Conservation (phyloP, 768 basidiomycete genomes). For the Chalciporus sphaerocephalus region DNA sequence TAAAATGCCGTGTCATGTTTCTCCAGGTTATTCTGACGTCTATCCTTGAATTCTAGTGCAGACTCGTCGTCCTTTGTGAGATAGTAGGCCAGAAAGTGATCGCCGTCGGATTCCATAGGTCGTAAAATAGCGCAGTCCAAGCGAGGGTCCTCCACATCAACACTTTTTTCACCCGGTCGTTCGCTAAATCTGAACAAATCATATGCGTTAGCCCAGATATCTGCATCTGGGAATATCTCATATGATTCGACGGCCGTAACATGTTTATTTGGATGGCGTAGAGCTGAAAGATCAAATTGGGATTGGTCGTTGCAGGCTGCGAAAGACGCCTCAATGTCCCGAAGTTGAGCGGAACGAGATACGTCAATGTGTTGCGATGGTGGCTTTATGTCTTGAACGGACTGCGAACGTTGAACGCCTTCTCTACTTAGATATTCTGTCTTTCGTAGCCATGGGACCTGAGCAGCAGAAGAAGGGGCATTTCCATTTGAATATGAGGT, state of each 20-base stretch:
- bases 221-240: conserved; percentile 77
- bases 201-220: conserved; percentile 87
- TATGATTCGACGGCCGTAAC: conserved; percentile 76
- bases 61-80: conserved; percentile 72
- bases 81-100: conserved; percentile 84
- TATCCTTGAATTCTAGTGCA: conserved; percentile 61
- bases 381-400: conserved; percentile 53
- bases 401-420: conserved; percentile 42
- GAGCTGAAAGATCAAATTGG: conserved; percentile 49
- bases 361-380: conserved; percentile 55
- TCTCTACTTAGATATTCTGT: conserved; percentile 82
- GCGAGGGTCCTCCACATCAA: conserved; percentile 75
- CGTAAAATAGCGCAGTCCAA: conserved; percentile 82
- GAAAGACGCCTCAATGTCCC: conserved; percentile 78
- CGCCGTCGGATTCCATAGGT: conserved; percentile 84
- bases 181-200: conserved; percentile 85
- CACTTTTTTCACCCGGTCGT: conserved; percentile 71
- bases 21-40: conserved; percentile 35
- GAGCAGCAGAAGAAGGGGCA: conserved; percentile 37
- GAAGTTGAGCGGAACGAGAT: conserved; percentile 68
- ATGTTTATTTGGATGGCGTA: conserved; percentile 79
- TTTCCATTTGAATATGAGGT: conserved; percentile 39
- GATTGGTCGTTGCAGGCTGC: conserved; percentile 48
- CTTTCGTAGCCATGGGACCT: conserved; percentile 89
- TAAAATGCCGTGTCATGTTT: conserved; percentile 65